Percentiles rank a stretch among this genome's conserved stretches.
Conservation (phyloP, 306 rosid species). For the Comarum palustre region DNA sequence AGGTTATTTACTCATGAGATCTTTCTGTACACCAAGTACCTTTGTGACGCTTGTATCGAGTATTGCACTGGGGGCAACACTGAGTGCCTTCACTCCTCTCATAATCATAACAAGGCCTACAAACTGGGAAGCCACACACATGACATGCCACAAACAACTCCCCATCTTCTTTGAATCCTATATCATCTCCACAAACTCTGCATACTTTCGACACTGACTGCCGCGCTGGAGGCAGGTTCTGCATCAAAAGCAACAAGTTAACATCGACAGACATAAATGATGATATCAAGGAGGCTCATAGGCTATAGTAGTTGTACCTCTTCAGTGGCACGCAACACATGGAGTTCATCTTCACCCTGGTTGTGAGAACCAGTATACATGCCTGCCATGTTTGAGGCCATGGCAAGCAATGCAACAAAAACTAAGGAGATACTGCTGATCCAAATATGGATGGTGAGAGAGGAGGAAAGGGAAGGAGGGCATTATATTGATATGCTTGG, state of each 20-base stretch:
- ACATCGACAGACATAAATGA: neutral
- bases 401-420: slow-evolving; percentile 36
- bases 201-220: slow-evolving; percentile 49
- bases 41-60: slow-evolving; percentile 82
- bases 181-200: slow-evolving; percentile 83
- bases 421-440: neutral
- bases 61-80: slow-evolving; percentile 85
- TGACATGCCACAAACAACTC: slow-evolving; percentile 76
- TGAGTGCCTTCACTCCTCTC: slow-evolving; percentile 92
- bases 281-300: neutral
- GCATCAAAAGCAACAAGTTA: slow-evolving; percentile 16
- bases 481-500: slow-evolving; percentile 43
- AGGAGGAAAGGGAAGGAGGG: slow-evolving; percentile 25
- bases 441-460: slow-evolving; percentile 8
- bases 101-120: slow-evolving; percentile 82
- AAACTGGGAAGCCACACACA: slow-evolving; percentile 83
- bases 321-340: slow-evolving; percentile 30
- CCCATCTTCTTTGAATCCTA: slow-evolving; percentile 68
- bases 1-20: neutral
- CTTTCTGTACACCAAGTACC: slow-evolving; percentile 33
- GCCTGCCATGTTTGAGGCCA: slow-evolving; percentile 72
- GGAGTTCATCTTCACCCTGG: slow-evolving; percentile 29
- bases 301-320: slow-evolving; percentile 36
- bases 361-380: slow-evolving; percentile 58
- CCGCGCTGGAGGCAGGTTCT: slow-evolving; percentile 41